Base-by-base conservation (phyloP, 805 yeast species). In the Ogataea corticis region DNA sequence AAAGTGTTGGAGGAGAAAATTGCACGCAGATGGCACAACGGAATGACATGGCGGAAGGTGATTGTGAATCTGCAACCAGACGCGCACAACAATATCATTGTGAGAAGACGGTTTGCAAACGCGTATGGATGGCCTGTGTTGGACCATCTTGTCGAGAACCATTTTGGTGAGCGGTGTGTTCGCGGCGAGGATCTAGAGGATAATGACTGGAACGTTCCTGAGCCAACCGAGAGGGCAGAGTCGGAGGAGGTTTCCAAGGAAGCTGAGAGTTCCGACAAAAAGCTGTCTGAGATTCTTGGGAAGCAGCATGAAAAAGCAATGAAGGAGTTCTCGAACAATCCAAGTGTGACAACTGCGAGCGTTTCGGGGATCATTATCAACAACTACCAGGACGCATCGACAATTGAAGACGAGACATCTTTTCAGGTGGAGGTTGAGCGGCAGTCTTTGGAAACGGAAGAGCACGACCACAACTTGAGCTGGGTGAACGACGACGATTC, bases 121-220 rank as follows among this genome's bases (percentile, higher is more conserved):
- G 94, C 97, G 0, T 91, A 85, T 66, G 99, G 99, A 2, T 89
- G 97, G 94, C 88, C 87, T 1, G 96, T 89, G 0, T 73, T 92
- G n/a, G 85, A 83, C 35, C 96, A 92, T 63, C 57, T 91, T 53
- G 87, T 85, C 1, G 71, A 77, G 13, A 76, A 79, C 44, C 94
- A 87, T 67, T 87, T 87, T 62, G 55, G 62, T 2, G 41, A 37
- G 9, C 35, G 41, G 21, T 49, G 59, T 3, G 46, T 51, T 18
- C 50, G 49, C 12, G 65, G 57, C 4, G 59, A 58, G 25, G 67
- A 62, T 42, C 17, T 48, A 3, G 31, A 44, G 7, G 50, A 50
- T 11, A 60, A 55, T 49, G 53, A 51, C 27, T 45, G 60, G 47
- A 28, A 28, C 15, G 32, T 31, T n/a, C 33, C 16, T 4, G 42